phyloP scores from a whole-genome alignment of 2,329 filamentous ascomycete species.

The Colletotrichum tropicicola region DNA sequence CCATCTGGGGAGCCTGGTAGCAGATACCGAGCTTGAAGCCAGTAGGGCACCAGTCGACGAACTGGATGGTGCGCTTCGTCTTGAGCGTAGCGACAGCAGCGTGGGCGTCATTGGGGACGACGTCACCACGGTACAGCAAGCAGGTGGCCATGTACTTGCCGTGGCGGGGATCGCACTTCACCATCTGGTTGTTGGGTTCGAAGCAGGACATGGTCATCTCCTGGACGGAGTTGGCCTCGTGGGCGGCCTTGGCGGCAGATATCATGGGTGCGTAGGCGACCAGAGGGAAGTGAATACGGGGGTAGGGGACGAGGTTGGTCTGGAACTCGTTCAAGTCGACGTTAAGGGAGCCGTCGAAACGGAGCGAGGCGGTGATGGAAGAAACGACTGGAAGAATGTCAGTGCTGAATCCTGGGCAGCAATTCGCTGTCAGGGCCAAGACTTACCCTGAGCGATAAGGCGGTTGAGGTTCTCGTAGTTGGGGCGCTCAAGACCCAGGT shows the following conservation, averaged over 20 bases:
- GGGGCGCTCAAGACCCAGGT: conserved; percentile 95
- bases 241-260: conserved; percentile 92
- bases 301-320: conserved; percentile 99
- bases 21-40: conserved; percentile 99
- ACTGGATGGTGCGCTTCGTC: conserved; percentile 99
- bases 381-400: conserved; percentile 77
- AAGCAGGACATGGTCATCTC: conserved; percentile 99
- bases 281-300: conserved; percentile 98
- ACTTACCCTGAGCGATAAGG: conserved; percentile 90
- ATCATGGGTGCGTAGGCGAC: conserved; percentile 96
- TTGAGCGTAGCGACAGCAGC: conserved; percentile 93
- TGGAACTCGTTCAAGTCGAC: conserved; percentile 99
- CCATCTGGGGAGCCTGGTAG: conserved; percentile 96
- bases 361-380: conserved; percentile 97
- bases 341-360: conserved; percentile 98
- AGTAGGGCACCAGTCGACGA: conserved; percentile 99
- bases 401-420: no score
- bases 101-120: conserved; percentile 96
- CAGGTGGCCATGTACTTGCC: conserved; percentile 99
- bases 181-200: conserved; percentile 99
- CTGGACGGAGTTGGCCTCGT: conserved; percentile 97
- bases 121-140: conserved; percentile 96
- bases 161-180: conserved; percentile 98
- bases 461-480: conserved; percentile 99
- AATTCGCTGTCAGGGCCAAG: neutral